Evolutionary conservation across 352 stramenopile genomes (phyloP).

Genomic region (Phytophthora fragariaefolia): DNA sequence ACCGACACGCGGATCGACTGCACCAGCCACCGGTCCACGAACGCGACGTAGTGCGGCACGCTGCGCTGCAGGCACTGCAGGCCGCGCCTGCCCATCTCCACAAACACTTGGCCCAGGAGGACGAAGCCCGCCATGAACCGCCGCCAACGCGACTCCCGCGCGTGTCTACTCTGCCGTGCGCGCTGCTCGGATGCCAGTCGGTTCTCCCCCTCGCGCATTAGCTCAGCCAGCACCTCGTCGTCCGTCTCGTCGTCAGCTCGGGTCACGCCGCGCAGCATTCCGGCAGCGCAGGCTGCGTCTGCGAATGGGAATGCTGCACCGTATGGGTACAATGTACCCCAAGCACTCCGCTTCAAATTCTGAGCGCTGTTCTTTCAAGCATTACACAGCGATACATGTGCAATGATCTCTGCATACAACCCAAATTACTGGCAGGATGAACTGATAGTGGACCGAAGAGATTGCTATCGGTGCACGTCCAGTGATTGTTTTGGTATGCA

Average conservation of each 20-base stretch:
- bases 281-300: not conserved
- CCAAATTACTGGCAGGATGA: not conserved
- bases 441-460: too few relatives aligned
- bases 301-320: too few relatives aligned
- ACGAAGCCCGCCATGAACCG: conserved; percentile 49
- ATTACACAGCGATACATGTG: not conserved
- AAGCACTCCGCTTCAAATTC: not conserved
- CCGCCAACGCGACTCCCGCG: conserved; percentile 43
- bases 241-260: conserved; percentile 42
- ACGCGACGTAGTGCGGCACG: conserved; percentile 54
- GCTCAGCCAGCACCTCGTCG: conserved; percentile 49
- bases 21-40: conserved; percentile 58
- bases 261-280: conserved; percentile 32
- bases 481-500: too few relatives aligned
- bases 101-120: conserved; percentile 54
- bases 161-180: conserved; percentile 10
- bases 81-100: conserved; percentile 52
- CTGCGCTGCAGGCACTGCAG: conserved; percentile 57
- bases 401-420: not conserved
- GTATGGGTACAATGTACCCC: too few relatives aligned
- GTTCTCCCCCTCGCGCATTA: conserved; percentile 50
- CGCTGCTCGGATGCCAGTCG: conserved; percentile 35
- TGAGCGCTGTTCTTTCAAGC: not conserved
- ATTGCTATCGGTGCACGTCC: too few relatives aligned
- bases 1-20: conserved; percentile 52